These are phyloP conservation scores for Plenodomus biglobosus DNA, from an alignment of 2,329 filamentous ascomycete species.

Conservation along the genomic window DNA sequence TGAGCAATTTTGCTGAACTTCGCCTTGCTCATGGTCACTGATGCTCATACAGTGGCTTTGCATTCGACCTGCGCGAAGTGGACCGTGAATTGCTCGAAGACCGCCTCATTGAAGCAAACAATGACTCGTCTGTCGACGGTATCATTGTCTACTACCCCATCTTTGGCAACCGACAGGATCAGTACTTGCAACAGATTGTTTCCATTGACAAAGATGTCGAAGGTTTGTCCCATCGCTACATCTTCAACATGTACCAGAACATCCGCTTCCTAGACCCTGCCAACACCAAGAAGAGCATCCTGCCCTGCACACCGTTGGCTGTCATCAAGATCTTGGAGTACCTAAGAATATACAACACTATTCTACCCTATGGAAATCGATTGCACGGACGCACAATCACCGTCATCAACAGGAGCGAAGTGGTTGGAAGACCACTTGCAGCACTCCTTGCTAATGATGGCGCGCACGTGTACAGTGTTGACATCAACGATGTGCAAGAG, in stretches of 20 bases:
- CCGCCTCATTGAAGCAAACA: constrained; percentile 80
- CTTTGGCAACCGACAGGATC: constrained; percentile 86
- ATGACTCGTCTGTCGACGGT: constrained; percentile 73
- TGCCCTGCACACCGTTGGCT: constrained; percentile 93
- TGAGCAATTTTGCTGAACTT: too few relatives aligned
- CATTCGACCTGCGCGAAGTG: constrained; percentile 80
- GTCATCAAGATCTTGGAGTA: constrained; percentile 97
- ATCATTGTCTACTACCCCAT: constrained; percentile 99
- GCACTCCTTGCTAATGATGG: constrained; percentile 95
- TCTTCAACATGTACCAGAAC: constrained; percentile 99
- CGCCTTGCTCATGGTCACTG: too few relatives aligned
- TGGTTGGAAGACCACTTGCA: constrained; percentile 89
- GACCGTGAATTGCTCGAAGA: constrained; percentile 90
- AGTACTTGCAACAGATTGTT: constrained; percentile 94
- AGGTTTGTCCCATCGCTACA: constrained; percentile 87
- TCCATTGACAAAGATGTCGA: constrained; percentile 92
- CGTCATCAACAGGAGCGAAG: constrained; percentile 94
- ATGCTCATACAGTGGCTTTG: constrained; percentile 69
- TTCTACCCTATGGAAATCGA: constrained; percentile 88
- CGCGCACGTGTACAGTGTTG: constrained; percentile 91
- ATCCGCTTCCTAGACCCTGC: constrained; percentile 85
- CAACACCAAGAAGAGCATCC: constrained; percentile 82
- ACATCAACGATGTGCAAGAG: constrained; percentile 86
- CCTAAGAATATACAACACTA: constrained; percentile 93
- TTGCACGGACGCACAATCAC: constrained; percentile 93